These are phyloP conservation scores for Stachybotrys chartarum DNA, from an alignment of 2,329 filamentous ascomycete genomes.

Conservation along the genomic window DNA sequence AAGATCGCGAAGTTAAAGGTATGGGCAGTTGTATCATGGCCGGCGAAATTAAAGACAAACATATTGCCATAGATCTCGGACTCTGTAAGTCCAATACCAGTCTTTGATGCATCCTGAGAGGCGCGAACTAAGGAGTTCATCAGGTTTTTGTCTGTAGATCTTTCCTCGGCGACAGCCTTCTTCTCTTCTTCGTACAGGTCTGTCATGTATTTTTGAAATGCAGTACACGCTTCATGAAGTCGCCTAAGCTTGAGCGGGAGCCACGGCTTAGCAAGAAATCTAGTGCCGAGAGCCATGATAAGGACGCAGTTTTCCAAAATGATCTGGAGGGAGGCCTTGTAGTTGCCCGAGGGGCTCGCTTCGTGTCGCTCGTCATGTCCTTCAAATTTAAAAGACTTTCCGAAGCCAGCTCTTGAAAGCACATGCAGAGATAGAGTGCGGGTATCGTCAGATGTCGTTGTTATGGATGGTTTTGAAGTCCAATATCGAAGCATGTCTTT, in stretches of 20 bases:
- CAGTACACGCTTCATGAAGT: slow-evolving; percentile 9
- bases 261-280: slow-evolving; percentile 9
- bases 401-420: slow-evolving; percentile 12
- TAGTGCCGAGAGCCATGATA: slow-evolving; percentile 10
- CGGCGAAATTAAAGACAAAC: slow-evolving; percentile 41
- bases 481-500: slow-evolving; percentile 11
- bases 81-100: slow-evolving; percentile 21
- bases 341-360: slow-evolving; percentile 4
- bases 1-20: slow-evolving; percentile 33
- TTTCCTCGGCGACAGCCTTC: slow-evolving; percentile 6
- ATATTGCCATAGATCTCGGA: slow-evolving; percentile 42
- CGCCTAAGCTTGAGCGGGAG: slow-evolving; percentile 9
- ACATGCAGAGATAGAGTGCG: slow-evolving; percentile 11
- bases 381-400: slow-evolving; percentile 9
- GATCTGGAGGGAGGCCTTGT: slow-evolving; percentile 4
- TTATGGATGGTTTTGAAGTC: slow-evolving; percentile 7
- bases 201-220: slow-evolving; percentile 12
- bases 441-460: slow-evolving; percentile 10
- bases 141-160: slow-evolving; percentile 7
- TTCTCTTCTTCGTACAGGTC: slow-evolving; percentile 10
- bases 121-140: slow-evolving; percentile 13
- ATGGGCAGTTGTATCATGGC: slow-evolving; percentile 43
- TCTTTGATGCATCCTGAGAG: slow-evolving; percentile 6
- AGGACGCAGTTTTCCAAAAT: slow-evolving; percentile 11
- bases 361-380: neutral